Percentiles rank a stretch among this genome's conserved stretches.
Conservation (phyloP, 148 eudicot species). For the Chenopodium album region DNA sequence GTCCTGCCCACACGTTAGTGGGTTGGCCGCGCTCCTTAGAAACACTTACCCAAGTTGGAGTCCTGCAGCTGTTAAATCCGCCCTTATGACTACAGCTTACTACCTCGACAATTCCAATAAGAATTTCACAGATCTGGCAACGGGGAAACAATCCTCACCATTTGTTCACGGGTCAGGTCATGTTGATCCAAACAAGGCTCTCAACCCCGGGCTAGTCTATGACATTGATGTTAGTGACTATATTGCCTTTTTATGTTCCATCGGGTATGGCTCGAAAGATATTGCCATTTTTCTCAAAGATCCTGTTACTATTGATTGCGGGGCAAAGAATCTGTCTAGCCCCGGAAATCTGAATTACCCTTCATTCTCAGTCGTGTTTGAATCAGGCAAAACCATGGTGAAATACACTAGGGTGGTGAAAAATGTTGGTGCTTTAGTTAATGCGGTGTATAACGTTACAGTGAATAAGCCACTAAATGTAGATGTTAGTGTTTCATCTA, state of each 20-base stretch:
- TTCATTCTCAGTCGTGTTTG: constrained; percentile 69
- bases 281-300: constrained; percentile 55
- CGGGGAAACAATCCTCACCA: constrained; percentile 58
- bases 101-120: constrained; percentile 53
- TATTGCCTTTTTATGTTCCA: constrained; percentile 56
- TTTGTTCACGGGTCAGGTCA: constrained; percentile 88
- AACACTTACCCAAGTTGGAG: constrained; percentile 70
- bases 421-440: constrained; percentile 48
- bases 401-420: constrained; percentile 67
- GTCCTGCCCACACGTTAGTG: constrained; percentile 95
- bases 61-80: constrained; percentile 87
- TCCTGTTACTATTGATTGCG: constrained; percentile 50
- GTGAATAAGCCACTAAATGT: constrained; percentile 66
- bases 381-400: constrained; percentile 27
- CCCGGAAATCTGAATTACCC: constrained; percentile 83
- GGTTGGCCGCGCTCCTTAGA: constrained; percentile 68
- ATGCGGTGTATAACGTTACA: constrained; percentile 52
- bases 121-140: constrained; percentile 70
- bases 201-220: constrained; percentile 74
- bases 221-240: constrained; percentile 50
- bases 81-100: constrained; percentile 82
- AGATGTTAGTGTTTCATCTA: constrained; percentile 61
- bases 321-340: constrained; percentile 31
- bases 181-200: constrained; percentile 75
- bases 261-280: constrained; percentile 56